phyloP scores from a whole-genome alignment of 2,329 filamentous ascomycete genomes.

The Stagonosporopsis chrysanthemi region DNA sequence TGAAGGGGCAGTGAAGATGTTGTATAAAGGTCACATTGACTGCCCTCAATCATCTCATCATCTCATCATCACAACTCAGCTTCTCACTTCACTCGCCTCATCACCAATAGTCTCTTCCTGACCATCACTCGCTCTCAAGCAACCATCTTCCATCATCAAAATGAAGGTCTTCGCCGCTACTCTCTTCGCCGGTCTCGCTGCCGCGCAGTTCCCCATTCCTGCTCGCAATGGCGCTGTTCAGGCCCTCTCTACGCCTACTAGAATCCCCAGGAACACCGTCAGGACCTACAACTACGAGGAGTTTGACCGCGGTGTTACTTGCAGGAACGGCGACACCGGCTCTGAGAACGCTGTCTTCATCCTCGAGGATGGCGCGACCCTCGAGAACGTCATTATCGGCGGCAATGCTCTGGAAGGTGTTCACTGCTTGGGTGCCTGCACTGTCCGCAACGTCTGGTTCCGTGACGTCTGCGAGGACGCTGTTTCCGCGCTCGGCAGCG shows the following conservation, averaged over 20 bases:
- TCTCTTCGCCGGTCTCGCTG: background rate
- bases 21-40: background rate
- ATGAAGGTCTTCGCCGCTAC: background rate
- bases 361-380: constrained; percentile 57
- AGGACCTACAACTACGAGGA: constrained; percentile 17
- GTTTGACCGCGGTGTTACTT: constrained; percentile 7
- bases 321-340: background rate
- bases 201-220: background rate
- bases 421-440: constrained; percentile 58
- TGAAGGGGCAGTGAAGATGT: background rate
- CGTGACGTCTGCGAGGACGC: constrained; percentile 35
- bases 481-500: constrained; percentile 20
- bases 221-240: background rate
- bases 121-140: background rate
- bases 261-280: constrained; percentile 40
- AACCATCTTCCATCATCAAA: background rate
- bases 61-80: constrained; percentile 1
- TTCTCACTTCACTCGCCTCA: background rate
- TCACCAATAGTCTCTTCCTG: background rate
- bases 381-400: constrained; percentile 51
- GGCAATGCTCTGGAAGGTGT: constrained; percentile 50
- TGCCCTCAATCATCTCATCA: background rate
- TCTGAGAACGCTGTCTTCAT: constrained; percentile 57
- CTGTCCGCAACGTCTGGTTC: constrained; percentile 37
- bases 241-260: background rate